These are phyloP conservation scores for Phoma herbarum DNA, from an alignment of 2,329 filamentous ascomycete species.

Conservation along the genomic window DNA sequence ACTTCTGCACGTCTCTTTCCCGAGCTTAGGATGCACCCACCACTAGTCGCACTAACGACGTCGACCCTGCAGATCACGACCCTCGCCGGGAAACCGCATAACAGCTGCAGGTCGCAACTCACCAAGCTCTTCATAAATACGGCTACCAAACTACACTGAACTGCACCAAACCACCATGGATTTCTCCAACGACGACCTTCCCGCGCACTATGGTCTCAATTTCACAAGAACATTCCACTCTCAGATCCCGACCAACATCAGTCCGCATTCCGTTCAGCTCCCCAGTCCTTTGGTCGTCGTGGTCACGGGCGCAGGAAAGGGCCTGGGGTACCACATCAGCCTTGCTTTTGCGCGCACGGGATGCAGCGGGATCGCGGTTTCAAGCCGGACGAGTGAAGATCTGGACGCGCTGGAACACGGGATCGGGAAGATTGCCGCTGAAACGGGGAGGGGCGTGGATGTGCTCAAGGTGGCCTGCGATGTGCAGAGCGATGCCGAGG, in stretches of 20 bases:
- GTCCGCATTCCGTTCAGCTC: constrained; percentile 43
- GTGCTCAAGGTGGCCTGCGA: constrained; percentile 35
- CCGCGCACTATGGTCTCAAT: constrained; percentile 4
- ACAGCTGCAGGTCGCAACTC: no score
- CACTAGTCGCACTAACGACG: constrained; percentile 12
- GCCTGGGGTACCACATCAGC: constrained; percentile 62
- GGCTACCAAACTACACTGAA: no score
- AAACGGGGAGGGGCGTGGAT: constrained; percentile 31
- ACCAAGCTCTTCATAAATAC: no score
- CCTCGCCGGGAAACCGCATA: no score
- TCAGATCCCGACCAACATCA: constrained; percentile 63
- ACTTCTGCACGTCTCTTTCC: no score
- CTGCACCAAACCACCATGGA: not conserved
- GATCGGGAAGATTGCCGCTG: constrained; percentile 17
- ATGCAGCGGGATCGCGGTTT: constrained; percentile 61
- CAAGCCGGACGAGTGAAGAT: constrained; percentile 27
- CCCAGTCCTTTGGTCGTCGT: constrained; percentile 51
- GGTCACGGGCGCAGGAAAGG: constrained; percentile 64
- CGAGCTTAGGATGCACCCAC: not conserved
- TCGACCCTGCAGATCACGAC: not conserved
- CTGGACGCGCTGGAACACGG: constrained; percentile 22
- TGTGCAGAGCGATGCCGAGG: constrained; percentile 14
- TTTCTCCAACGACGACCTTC: not conserved
- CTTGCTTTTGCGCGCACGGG: constrained; percentile 64
- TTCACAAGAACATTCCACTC: constrained; percentile 45